Conservation (phyloP, 805 yeast species). For the Pichia sporocuriosa region DNA sequence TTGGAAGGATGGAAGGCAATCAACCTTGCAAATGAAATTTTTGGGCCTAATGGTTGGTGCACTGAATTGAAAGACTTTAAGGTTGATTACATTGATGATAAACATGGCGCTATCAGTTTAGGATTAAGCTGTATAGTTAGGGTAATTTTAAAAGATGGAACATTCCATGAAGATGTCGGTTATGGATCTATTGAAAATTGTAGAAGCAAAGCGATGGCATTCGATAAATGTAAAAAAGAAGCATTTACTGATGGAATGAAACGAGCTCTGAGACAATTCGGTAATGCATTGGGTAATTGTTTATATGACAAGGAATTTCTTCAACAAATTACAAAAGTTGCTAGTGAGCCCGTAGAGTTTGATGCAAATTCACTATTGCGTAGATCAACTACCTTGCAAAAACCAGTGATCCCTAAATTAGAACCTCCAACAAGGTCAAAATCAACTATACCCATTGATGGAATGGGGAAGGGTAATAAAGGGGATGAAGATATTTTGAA, state of each 20-base stretch:
- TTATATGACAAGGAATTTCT: slow-evolving; percentile 70
- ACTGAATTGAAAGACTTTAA: slow-evolving; percentile 60
- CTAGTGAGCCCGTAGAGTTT: slow-evolving; percentile 25
- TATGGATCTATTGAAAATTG: slow-evolving; percentile 70
- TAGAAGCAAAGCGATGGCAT: slow-evolving; percentile 62
- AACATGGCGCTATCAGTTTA: slow-evolving; percentile 49
- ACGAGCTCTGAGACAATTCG: slow-evolving; percentile 72
- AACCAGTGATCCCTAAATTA: background rate
- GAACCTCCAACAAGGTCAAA: background rate
- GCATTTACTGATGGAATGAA: slow-evolving; percentile 83
- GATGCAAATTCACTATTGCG: slow-evolving; percentile 30
- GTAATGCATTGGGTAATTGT: slow-evolving; percentile 75
- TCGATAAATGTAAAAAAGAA: slow-evolving; percentile 74
- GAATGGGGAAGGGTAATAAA: no score
- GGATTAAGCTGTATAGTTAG: slow-evolving; percentile 70
- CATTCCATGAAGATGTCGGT: slow-evolving; percentile 74
- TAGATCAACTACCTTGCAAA: slow-evolving; percentile 5
- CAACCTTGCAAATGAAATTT: slow-evolving; percentile 70
- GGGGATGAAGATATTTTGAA: no score
- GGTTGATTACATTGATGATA: slow-evolving; percentile 66
- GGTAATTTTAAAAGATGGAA: slow-evolving; percentile 71
- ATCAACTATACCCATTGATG: no score
- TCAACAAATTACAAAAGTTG: slow-evolving; percentile 40
- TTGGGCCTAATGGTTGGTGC: slow-evolving; percentile 81
- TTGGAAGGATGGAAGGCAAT: slow-evolving; percentile 83